A percentile compares a stretch with the other conserved stretches of the same genome.
These are phyloP conservation scores for Phoenix roebelenii DNA, from an alignment of 176 grass and related monocot species.

Conservation along the genomic window DNA sequence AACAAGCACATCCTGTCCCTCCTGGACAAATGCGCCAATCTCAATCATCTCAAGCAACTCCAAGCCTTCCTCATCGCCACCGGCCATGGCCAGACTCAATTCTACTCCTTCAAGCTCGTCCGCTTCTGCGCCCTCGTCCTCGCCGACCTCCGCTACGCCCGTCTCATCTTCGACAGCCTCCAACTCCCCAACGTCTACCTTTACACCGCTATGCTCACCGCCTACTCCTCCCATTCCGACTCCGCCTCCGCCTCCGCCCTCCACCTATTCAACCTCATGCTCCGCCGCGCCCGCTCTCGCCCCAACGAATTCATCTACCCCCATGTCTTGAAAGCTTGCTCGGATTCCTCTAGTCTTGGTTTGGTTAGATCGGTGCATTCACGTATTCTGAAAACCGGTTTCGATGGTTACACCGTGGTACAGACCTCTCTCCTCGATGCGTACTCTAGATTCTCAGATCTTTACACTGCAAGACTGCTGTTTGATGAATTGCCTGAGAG, in stretches of 20 bases:
- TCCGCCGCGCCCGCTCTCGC: slow-evolving; percentile 23
- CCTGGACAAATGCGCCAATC: slow-evolving; percentile 42
- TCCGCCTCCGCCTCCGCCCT: slow-evolving; percentile 20
- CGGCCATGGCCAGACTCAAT: slow-evolving; percentile 46
- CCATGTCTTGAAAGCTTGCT: slow-evolving; percentile 47
- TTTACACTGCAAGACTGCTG: slow-evolving; percentile 44
- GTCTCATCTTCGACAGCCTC: slow-evolving; percentile 56
- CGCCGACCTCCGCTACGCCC: slow-evolving; percentile 54
- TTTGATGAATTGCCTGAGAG: slow-evolving; percentile 63
- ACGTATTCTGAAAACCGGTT: slow-evolving; percentile 43
- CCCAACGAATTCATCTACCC: slow-evolving; percentile 87
- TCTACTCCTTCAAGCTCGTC: slow-evolving; percentile 72
- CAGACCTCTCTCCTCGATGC: slow-evolving; percentile 50
- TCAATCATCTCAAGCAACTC: slow-evolving; percentile 59
- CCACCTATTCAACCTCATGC: slow-evolving; percentile 60
- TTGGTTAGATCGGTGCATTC: slow-evolving; percentile 45
- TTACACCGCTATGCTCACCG: slow-evolving; percentile 73
- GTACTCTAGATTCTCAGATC: slow-evolving; percentile 55
- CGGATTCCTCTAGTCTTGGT: slow-evolving; percentile 10
- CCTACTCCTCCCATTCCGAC: slow-evolving; percentile 18
- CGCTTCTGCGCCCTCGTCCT: slow-evolving; percentile 52
- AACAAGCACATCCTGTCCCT: slow-evolving; percentile 41
- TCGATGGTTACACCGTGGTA: slow-evolving; percentile 31
- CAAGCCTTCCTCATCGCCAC: slow-evolving; percentile 47
- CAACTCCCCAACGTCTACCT: slow-evolving; percentile 59